These are phyloP conservation scores for Glutinoglossum americanum DNA, from an alignment of 495 filamentous ascomycete genomes.

Conservation along the genomic window DNA sequence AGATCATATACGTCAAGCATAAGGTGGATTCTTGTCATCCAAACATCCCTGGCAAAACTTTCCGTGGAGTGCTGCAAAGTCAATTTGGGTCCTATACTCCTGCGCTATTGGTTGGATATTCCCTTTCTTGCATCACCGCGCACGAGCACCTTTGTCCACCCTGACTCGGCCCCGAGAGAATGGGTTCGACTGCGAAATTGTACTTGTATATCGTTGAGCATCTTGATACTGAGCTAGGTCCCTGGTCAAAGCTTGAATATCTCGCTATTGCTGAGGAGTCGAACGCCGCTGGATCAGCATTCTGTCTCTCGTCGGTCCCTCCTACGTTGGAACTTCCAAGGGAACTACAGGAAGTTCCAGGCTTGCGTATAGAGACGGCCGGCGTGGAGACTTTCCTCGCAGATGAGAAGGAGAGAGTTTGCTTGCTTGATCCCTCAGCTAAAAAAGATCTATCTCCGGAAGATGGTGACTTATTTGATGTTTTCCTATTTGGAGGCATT, in stretches of 20 bases:
- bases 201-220: constrained; percentile 79
- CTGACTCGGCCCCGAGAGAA: not conserved
- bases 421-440: constrained; percentile 74
- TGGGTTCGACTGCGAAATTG: not conserved
- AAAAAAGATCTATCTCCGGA: constrained; percentile 56
- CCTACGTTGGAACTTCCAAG: constrained; percentile 40
- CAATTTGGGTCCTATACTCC: not conserved
- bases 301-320: constrained; percentile 73
- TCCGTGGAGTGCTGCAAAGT: not conserved
- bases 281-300: constrained; percentile 37
- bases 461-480: constrained; percentile 65
- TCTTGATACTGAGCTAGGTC: constrained; percentile 79
- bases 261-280: constrained; percentile 65
- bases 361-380: constrained; percentile 41
- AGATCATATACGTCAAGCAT: not conserved
- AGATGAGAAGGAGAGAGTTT: constrained; percentile 44
- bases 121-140: not conserved
- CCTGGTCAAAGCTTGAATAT: constrained; percentile 87
- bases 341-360: constrained; percentile 31
- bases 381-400: constrained; percentile 64
- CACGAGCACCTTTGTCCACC: not conserved
- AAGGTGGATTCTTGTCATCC: not conserved
- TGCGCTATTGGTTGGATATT: not conserved
- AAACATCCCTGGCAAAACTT: not conserved
- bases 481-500: constrained; percentile 91